Base-by-base conservation (phyloP, 306 rosid species). In the Ormosia semicastrata region DNA sequence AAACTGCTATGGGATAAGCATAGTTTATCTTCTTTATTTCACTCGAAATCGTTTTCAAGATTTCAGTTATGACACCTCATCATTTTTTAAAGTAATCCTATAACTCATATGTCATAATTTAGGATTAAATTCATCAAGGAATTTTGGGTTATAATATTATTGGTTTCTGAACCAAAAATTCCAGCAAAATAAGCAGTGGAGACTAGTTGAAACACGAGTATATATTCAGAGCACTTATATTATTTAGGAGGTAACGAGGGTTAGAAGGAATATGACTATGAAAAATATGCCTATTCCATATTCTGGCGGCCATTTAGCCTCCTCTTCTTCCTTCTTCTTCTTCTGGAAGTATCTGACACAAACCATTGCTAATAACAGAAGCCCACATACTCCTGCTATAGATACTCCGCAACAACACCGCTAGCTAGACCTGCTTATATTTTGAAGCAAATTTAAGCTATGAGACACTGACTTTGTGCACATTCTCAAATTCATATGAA, bases 351-450 rank as follows among this genome's bases (percentile, higher is more conserved):
- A 70, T 36, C 14, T 79, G 41, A 81, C 40, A 46, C 57, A 78
- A 1, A 24, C 24, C 24, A 79, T 83, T 11, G 86, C 88, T 33
- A 94, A 62, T 17, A 84, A 14, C 29, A 94, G 71, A 72, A 88
- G 70, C 37, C 70, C 95, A 44, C 82, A 89, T 68, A 88, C 49
- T 78, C 69, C 92, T 74, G 88, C 95, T 13, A 92, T 79, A 58
- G 82, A 7, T 85, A 90, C 65, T 64, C 91, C 95, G 88, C 89
- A 81, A 85, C 77, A 62, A 76, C 79, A 78, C 88, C 89, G 47
- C 37, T 86, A 46, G 79, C 75, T 59, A 90, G 72, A 78, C 91
- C 94, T 94, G 97, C 76, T 86, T 63, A 83, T 68, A 80, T 52
- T 50, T 52, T 50, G 71, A 87, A 70, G 66, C 39, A 80, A 81